These are phyloP conservation scores for Paramecium pentaurelia DNA, from an alignment of 73 alveolate genomes.

Conservation along the genomic window DNA sequence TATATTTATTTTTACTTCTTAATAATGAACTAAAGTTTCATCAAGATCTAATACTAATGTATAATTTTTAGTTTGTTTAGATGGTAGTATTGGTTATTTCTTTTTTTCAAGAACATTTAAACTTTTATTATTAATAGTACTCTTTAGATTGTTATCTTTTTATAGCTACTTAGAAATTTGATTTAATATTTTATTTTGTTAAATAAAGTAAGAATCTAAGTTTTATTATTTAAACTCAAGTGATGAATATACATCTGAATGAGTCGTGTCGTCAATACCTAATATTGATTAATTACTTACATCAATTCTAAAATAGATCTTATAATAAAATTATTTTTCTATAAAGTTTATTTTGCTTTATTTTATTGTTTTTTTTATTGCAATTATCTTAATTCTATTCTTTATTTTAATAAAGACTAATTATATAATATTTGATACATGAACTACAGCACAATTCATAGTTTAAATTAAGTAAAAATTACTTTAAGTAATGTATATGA, in stretches of 20 bases:
- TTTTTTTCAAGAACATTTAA: background rate
- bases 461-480: background rate
- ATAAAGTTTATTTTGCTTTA: background rate
- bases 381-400: background rate
- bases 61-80: background rate
- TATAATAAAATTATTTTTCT: conserved; percentile 25
- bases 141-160: background rate
- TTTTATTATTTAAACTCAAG: background rate
- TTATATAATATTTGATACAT: background rate
- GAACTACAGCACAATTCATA: background rate
- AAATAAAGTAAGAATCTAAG: background rate
- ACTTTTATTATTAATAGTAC: background rate
- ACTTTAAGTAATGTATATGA: background rate
- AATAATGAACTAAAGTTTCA: conserved; percentile 1
- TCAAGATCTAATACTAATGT: background rate
- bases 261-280: conserved; percentile 49
- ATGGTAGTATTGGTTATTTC: background rate
- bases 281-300: conserved; percentile 28
- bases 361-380: background rate
- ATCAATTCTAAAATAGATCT: conserved; percentile 40
- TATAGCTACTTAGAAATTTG: background rate
- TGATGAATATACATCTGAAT: background rate
- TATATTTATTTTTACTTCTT: background rate
- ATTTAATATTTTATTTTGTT: background rate
- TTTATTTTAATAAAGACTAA: background rate